These are phyloP conservation scores for Acaromyces ingoldii DNA, from an alignment of 1,284 basidiomycete genomes.

Conservation along the genomic window DNA sequence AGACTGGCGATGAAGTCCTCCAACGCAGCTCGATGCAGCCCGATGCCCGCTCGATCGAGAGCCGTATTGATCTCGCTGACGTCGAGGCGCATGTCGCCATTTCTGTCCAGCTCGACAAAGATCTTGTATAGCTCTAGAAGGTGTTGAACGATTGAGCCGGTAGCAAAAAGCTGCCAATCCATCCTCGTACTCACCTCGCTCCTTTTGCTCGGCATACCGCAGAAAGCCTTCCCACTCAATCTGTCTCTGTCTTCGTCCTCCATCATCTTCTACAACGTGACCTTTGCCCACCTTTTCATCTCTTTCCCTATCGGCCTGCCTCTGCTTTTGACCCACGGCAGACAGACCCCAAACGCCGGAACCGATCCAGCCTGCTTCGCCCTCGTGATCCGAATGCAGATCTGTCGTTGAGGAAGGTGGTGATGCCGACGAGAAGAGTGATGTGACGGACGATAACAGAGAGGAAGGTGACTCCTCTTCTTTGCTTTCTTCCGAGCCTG, in stretches of 20 bases:
- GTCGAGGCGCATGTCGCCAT: conserved; percentile 44
- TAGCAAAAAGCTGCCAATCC: not conserved
- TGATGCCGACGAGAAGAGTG: not conserved
- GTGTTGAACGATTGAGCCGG: not conserved
- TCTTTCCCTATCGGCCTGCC: conserved; percentile 21
- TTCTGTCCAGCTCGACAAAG: conserved; percentile 47
- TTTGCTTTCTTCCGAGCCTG: not conserved
- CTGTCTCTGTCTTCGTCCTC: conserved; percentile 36
- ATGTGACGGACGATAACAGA: conserved; percentile 15
- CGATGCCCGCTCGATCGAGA: conserved; percentile 40
- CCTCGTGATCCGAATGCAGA: conserved; percentile 31
- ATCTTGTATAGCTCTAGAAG: conserved; percentile 41
- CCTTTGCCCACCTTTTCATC: conserved; percentile 23
- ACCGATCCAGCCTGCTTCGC: conserved; percentile 44
- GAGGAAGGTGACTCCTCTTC: conserved; percentile 11
- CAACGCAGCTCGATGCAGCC: conserved; percentile 30
- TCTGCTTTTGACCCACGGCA: conserved; percentile 33
- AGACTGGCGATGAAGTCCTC: conserved; percentile 49
- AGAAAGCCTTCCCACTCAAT: conserved; percentile 51
- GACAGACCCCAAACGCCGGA: conserved; percentile 49
- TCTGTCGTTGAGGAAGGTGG: conserved; percentile 4
- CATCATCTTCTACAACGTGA: conserved; percentile 31
- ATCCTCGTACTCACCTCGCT: conserved; percentile 25
- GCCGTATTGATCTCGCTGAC: conserved; percentile 37
- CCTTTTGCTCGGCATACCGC: conserved; percentile 48